Base-by-base conservation (phyloP, 2,329 filamentous ascomycete genomes). In the Alternaria arbusti region DNA sequence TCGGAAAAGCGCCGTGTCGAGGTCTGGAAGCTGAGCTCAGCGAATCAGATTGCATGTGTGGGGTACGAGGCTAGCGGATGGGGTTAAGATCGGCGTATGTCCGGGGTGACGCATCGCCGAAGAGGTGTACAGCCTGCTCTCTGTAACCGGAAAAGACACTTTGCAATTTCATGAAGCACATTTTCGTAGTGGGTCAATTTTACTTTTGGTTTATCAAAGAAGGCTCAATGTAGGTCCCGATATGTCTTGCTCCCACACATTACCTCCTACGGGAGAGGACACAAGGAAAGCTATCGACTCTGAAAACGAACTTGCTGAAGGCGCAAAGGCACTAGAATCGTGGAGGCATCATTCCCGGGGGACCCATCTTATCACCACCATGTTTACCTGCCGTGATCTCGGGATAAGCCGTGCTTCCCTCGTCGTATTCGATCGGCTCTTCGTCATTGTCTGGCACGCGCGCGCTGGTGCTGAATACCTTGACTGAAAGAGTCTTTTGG, bases 381-480 rank as follows among this genome's bases (percentile, higher is more conserved):
- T 1, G 1, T 4, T 45, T 40, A 8, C 26, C 20, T 22, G 44
- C 44, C 9, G 30, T 26, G 46, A 62, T 40, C 30, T 54, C 70
- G 5, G 70, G 69, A 61, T 78, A 60, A 26, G 47, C 51, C 2
- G 45, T 66, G 10, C 54, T 49, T 3, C 67, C 40, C 2, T 62
- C 62, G 26, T 47, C 61, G 45, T 71, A 73, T 36, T 71, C 67
- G 20, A 78, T 66, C 1, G 59, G 51, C 25, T 26, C 12, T 25
- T 58, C 32, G 2, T 60, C 28, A 46, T 72, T 64, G 1, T 62
- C 26, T 13, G 70, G 73, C n/a, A 75, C 67, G 25, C 46, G 66
- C 8, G 71, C 68, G 13, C 57, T 51, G 0, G 61, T 63, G 40
- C 72, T 71, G 8, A 60, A 45, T 5, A 75, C 67, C 12, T 67